phyloP scores from a whole-genome alignment of 306 rosid species.

The Alnus glutinosa region DNA sequence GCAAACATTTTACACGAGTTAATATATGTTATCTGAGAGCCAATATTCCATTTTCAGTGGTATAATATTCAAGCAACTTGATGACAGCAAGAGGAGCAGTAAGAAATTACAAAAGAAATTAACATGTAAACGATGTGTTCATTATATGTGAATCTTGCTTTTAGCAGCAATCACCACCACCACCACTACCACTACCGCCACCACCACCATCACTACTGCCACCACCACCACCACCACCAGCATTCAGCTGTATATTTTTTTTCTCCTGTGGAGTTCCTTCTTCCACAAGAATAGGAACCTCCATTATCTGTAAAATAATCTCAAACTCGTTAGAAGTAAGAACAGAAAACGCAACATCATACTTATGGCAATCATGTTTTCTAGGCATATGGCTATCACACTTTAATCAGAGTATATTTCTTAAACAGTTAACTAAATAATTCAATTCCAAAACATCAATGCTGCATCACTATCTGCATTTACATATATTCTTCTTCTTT shows the following conservation, averaged over 20 bases:
- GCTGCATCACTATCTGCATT: constrained; percentile 1
- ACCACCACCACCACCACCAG: too few species aligned
- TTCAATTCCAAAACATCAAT: not conserved
- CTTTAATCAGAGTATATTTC: too few species aligned
- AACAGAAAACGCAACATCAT: not conserved
- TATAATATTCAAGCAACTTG: constrained; percentile 33
- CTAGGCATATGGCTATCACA: not conserved
- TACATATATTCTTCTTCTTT: too few species aligned
- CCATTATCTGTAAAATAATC: constrained; percentile 68
- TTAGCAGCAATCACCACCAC: constrained; percentile 57
- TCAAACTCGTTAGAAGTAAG: constrained; percentile 25
- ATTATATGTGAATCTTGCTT: constrained; percentile 29
- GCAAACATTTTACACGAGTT: constrained; percentile 46
- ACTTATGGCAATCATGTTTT: not conserved
- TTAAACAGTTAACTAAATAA: too few species aligned
- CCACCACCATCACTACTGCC: too few species aligned
- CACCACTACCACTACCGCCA: too few species aligned
- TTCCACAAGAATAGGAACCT: constrained; percentile 16
- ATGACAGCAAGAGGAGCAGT: constrained; percentile 25
- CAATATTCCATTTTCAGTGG: constrained; percentile 23
- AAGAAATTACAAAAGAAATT: constrained; percentile 33
- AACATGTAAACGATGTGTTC: constrained; percentile 49
- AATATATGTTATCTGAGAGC: constrained; percentile 27
- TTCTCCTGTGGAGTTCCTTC: too few species aligned
- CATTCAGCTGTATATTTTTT: too few species aligned